Conservation (phyloP, 257 asterid species). For the Sherardia arvensis region DNA sequence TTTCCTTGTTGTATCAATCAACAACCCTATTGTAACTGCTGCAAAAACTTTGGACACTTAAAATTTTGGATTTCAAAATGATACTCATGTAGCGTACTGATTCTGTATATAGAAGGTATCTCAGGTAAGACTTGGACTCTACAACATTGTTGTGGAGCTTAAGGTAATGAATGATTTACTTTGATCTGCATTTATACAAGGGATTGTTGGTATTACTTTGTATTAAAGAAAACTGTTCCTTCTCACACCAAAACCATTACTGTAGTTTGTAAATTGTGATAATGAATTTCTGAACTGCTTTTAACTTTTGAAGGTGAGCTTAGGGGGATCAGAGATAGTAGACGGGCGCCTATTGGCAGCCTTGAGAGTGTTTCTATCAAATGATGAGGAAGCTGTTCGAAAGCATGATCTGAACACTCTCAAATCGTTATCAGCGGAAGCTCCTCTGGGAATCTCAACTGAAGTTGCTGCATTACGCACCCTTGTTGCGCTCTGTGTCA, state of each 20-base stretch:
- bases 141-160: background rate
- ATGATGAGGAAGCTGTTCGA: slow-evolving; percentile 44
- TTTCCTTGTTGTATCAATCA: background rate
- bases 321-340: slow-evolving; percentile 69
- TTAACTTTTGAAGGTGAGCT: slow-evolving; percentile 43
- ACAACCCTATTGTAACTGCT: background rate
- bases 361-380: slow-evolving; percentile 52
- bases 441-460: slow-evolving; percentile 55
- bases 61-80: background rate
- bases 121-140: background rate
- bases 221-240: background rate
- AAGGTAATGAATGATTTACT: background rate
- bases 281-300: background rate
- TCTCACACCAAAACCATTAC: background rate
- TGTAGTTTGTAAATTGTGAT: slow-evolving; percentile 2
- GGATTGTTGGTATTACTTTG: background rate
- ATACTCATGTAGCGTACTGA: background rate
- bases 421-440: slow-evolving; percentile 42
- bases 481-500: slow-evolving; percentile 61
- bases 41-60: background rate
- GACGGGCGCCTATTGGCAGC: slow-evolving; percentile 85
- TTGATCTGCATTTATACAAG: background rate
- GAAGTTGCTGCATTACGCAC: slow-evolving; percentile 61
- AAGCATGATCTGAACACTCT: slow-evolving; percentile 37
- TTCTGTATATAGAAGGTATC: background rate